A percentile compares a stretch with the other conserved stretches of the same genome.
These are phyloP conservation scores for Fomitopsis betulina DNA, from an alignment of 1,284 basidiomycete species.

Conservation along the genomic window DNA sequence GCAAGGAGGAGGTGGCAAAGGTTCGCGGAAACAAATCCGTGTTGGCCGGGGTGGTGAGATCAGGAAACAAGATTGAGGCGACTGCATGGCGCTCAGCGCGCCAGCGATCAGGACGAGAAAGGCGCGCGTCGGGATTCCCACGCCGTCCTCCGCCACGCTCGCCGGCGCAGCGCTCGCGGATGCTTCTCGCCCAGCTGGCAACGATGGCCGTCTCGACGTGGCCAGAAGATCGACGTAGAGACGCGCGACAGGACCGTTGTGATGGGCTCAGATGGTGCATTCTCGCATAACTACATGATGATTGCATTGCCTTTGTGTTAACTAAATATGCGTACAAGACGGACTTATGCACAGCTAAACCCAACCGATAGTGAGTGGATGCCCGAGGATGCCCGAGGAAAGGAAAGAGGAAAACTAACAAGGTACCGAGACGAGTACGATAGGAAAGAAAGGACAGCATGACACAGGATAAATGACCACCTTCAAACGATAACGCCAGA, in stretches of 20 bases:
- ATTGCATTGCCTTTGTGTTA: slow-evolving; percentile 1
- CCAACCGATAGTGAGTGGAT: background rate
- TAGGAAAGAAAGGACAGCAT: background rate
- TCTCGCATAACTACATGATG: background rate
- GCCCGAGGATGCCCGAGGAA: background rate
- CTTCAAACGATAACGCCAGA: background rate
- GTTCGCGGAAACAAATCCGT: slow-evolving; percentile 11
- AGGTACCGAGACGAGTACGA: background rate
- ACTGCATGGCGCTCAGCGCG: slow-evolving; percentile 1
- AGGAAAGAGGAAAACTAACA: background rate
- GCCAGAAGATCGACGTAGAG: background rate
- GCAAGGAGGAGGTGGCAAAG: background rate
- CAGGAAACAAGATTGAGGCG: background rate
- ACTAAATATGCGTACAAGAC: slow-evolving; percentile 7
- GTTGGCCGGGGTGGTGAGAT: background rate
- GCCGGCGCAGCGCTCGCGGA: background rate
- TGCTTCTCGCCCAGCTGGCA: slow-evolving; percentile 1
- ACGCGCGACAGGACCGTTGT: background rate
- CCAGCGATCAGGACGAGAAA: background rate
- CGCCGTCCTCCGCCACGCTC: background rate
- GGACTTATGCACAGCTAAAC: background rate
- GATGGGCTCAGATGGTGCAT: background rate
- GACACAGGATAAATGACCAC: background rate
- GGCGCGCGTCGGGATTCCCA: slow-evolving; percentile 3
- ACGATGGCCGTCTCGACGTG: background rate